These are phyloP conservation scores for Plantago ovata DNA, from an alignment of 257 asterid genomes.

Conservation along the genomic window DNA sequence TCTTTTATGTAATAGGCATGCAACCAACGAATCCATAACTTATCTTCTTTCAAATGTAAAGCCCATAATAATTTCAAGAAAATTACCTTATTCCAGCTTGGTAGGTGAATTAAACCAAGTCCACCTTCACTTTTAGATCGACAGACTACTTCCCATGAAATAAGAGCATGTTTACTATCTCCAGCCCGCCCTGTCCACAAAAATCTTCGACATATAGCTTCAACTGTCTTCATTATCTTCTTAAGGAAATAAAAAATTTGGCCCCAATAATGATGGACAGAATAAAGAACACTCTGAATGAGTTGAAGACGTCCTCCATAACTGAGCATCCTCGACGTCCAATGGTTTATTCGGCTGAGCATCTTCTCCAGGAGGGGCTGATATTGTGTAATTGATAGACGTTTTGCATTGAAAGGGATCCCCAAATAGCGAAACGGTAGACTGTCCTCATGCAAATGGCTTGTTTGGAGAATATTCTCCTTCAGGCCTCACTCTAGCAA, in stretches of 20 bases:
- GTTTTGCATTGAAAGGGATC: neutral
- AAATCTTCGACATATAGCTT: neutral
- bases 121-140: neutral
- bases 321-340: neutral
- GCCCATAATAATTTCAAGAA: neutral
- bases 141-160: neutral
- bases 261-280: neutral
- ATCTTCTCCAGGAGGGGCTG: neutral
- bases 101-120: too few relatives aligned
- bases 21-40: too few relatives aligned
- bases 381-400: neutral
- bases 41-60: too few relatives aligned
- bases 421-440: too few relatives aligned
- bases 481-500: too few relatives aligned
- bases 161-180: neutral
- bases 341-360: neutral
- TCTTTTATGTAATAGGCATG: too few relatives aligned
- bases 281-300: neutral
- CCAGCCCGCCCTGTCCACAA: neutral
- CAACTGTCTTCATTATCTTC: neutral
- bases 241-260: neutral
- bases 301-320: neutral
- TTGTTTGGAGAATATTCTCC: too few relatives aligned
- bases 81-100: too few relatives aligned
- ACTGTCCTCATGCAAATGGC: too few relatives aligned